A percentile compares a stretch with the other conserved stretches of the same genome.
These are phyloP conservation scores for Friedmanniomyces simplex DNA, from an alignment of 495 filamentous ascomycete species.

Conservation along the genomic window DNA sequence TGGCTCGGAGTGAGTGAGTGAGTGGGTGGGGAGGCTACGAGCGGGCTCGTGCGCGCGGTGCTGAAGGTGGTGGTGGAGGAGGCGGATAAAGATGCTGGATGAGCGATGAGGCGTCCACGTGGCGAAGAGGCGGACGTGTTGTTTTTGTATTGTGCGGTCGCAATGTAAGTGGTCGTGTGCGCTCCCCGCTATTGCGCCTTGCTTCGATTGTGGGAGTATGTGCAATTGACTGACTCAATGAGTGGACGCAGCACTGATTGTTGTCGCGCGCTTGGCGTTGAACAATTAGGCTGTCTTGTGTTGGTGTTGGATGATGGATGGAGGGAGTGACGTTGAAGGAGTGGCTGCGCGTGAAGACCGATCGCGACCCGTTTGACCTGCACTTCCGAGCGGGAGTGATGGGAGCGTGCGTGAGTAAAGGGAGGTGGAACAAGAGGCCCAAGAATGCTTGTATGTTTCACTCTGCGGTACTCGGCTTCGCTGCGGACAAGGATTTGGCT, in stretches of 20 bases:
- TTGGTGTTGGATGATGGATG: neutral
- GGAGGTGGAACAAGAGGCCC: neutral
- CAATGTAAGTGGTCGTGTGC: slow-evolving; percentile 7
- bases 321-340: neutral
- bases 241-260: slow-evolving; percentile 1
- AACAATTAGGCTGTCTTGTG: slow-evolving; percentile 1
- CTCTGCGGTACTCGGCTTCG: too few species aligned
- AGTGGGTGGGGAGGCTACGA: neutral
- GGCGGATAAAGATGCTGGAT: neutral
- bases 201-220: neutral
- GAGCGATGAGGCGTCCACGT: slow-evolving; percentile 4
- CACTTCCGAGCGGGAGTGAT: too few species aligned
- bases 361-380: neutral
- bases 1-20: too few species aligned
- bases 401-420: too few species aligned
- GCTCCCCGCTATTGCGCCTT: slow-evolving; percentile 2
- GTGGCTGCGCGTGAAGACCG: neutral
- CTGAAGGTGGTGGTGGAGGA: neutral
- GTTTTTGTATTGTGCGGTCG: neutral
- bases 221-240: slow-evolving; percentile 2
- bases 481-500: too few species aligned
- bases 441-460: too few species aligned
- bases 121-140: neutral
- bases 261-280: slow-evolving; percentile 3
- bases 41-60: neutral